Conservation (phyloP, 1,139 yeast species). For the Candida sanyaensis region DNA sequence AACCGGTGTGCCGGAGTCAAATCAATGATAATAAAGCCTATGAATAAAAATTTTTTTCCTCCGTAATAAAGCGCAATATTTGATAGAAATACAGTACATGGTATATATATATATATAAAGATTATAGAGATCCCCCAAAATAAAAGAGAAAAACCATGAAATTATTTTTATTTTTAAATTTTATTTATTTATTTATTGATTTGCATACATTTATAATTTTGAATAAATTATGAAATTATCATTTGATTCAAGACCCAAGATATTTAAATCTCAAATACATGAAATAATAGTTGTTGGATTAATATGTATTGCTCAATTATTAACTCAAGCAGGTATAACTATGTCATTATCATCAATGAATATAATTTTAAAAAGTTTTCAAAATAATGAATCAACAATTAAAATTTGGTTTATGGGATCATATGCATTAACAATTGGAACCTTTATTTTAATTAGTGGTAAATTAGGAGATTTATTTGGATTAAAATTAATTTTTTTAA, state of each 20-base stretch:
- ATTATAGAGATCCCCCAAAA: too few species aligned
- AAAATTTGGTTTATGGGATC: conserved; percentile 61
- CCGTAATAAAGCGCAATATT: too few species aligned
- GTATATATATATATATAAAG: too few species aligned
- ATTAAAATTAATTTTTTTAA: conserved; percentile 38
- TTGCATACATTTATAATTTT: too few species aligned
- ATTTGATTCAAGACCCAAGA: conserved; percentile 11
- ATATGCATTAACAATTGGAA: conserved; percentile 56
- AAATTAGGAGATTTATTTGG: conserved; percentile 58
- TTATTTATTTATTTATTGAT: too few species aligned
- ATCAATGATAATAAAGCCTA: too few species aligned
- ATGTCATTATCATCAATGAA: conserved; percentile 45
- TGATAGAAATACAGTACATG: too few species aligned
- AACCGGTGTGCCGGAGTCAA: too few species aligned
- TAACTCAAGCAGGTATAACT: conserved; percentile 41
- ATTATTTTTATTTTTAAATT: too few species aligned
- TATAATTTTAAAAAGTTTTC: conserved; percentile 31
- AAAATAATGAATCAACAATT: conserved; percentile 20
- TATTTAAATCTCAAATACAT: conserved; percentile 21
- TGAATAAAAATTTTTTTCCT: too few species aligned
- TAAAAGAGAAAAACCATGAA: too few species aligned
- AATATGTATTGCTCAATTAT: conserved; percentile 42
- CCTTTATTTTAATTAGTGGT: conserved; percentile 52
- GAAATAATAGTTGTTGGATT: conserved; percentile 32
- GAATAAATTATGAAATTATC: background rate